Base-by-base conservation (phyloP, 2,329 filamentous ascomycete species). In the Fusarium miscanthi region DNA sequence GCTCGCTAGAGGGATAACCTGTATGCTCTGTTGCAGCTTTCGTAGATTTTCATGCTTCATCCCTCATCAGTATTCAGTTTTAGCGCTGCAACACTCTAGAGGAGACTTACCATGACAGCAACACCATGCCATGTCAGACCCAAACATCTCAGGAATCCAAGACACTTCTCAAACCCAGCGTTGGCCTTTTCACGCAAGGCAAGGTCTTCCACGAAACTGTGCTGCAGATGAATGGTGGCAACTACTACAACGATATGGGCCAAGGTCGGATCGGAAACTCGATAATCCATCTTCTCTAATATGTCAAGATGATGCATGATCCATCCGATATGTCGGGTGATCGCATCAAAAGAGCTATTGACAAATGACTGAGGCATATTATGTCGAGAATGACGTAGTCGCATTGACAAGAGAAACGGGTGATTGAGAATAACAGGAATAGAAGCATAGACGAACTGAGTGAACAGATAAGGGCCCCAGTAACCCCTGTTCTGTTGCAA, bases 391-490 rank as follows among this genome's bases (percentile, higher is more conserved):
- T 54, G 16, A 3, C 58, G 48, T 13, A 60, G 21, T 13, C 58
- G 12, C 58, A 60, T 60, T 1, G 58, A 60, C 2, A 56, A 23
- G 0, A 60, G 31, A 8, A 62, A 62, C 2, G 59, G 51, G 2
- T 62, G 59, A 7, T 62, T 62, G 12, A 62, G 23, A 2, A 62
- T 62, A 16, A 62, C 51, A 27, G 51, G 51, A 4, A 62, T 58
- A 6, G 59, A 62, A n/a, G 59, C 51, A 23, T 62, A 58, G 4
- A 62, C 11, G 4, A 62, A 58, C 6, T 62, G 59, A 1, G 51
- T 58, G 4, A 58, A 62, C 1, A 62, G 9, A 5, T 62, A 62
- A 6, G 59, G 59, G 0, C 59, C 51, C 59, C 51, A 62, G 4
- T 58, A 35, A 0, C 37, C 51, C 19, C 59, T 27, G 5, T 58